Evolutionary conservation across 768 basidiomycete species (phyloP), one percentile per base, ranked within the genome.

Genomic region (Serendipita sp.): DNA sequence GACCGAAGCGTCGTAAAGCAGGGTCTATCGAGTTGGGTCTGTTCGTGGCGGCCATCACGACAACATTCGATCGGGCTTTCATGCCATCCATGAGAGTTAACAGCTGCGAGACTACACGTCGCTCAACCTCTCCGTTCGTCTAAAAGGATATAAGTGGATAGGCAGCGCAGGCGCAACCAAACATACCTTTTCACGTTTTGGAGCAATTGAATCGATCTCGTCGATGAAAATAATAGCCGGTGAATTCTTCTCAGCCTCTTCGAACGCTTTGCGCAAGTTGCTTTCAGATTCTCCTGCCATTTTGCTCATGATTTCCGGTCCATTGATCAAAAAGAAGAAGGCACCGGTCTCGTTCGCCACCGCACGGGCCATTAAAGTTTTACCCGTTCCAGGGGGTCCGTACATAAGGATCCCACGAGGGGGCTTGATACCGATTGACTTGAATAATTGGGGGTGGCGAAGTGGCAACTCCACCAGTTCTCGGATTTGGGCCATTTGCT

Each of bases 201-300:
- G 96, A 4, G 96, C 96, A 70, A 99, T 99, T 0, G 96, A 97
- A 72, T 98, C 96, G 69, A 99, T 90, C 76, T 98, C 96, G 76
- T 99, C 96, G 72, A 97, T 97, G 79, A 99, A 99, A 78, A 99
- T 99, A 79, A 99, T 99, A 38, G 96, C 88, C 28, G 96, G 96
- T 1, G 91, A 93, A 78, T 98, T 99, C 82, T 99, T 99, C 79
- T 99, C 96, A 2, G 96, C 95, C 78, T 99, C 96, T 75, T 98
- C 96, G 73, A 98, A 98, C 32, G 96, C 95, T 75, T 99, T 99
- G 69, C 96, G 80, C 67, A 99, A 78, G 76, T 99, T 99, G 72
- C 89, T 92, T 75, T 99, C 96, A 73, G 85, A 87, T 78, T 99
- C 96, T 69, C 96, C 96, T 63, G 96, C 96, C 96, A 99, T 99